phyloP scores from a whole-genome alignment of 2,329 filamentous ascomycete species.

The Pseudocercospora pini-densiflorae region DNA sequence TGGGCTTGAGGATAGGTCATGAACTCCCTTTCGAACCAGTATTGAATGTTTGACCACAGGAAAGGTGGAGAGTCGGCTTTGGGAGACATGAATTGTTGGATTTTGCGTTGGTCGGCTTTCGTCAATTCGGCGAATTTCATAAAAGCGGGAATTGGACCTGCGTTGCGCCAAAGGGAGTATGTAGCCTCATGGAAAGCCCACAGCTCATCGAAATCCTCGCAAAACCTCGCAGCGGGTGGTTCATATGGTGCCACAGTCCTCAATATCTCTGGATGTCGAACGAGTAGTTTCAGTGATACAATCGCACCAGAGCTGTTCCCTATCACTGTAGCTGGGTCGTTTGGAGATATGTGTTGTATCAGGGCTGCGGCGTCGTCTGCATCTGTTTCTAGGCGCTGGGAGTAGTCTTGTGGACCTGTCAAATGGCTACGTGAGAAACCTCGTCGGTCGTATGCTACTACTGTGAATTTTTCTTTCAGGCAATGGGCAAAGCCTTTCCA shows the following conservation, averaged over 20 bases:
- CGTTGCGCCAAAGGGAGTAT: slow-evolving; percentile 21
- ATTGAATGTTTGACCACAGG: slow-evolving; percentile 13
- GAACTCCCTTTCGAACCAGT: slow-evolving; percentile 26
- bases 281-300: slow-evolving; percentile 19
- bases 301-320: slow-evolving; percentile 26
- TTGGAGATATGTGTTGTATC: slow-evolving; percentile 22
- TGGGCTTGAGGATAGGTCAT: slow-evolving; percentile 13
- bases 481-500: slow-evolving; percentile 31
- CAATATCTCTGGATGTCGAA: slow-evolving; percentile 19
- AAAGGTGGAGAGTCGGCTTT: slow-evolving; percentile 1
- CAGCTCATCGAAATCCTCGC: slow-evolving; percentile 21
- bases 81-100: background rate
- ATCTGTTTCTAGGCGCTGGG: slow-evolving; percentile 36
- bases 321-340: slow-evolving; percentile 22
- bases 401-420: slow-evolving; percentile 32
- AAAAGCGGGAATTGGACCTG: slow-evolving; percentile 19
- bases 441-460: slow-evolving; percentile 38
- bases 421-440: slow-evolving; percentile 29
- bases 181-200: slow-evolving; percentile 9
- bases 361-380: slow-evolving; percentile 38
- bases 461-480: slow-evolving; percentile 35
- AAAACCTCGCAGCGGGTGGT: slow-evolving; percentile 21
- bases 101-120: slow-evolving; percentile 1
- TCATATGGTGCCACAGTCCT: slow-evolving; percentile 22
- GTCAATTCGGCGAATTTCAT: slow-evolving; percentile 20